Conservation (phyloP, 352 stramenopile species). For the Phytophthora cajani region DNA sequence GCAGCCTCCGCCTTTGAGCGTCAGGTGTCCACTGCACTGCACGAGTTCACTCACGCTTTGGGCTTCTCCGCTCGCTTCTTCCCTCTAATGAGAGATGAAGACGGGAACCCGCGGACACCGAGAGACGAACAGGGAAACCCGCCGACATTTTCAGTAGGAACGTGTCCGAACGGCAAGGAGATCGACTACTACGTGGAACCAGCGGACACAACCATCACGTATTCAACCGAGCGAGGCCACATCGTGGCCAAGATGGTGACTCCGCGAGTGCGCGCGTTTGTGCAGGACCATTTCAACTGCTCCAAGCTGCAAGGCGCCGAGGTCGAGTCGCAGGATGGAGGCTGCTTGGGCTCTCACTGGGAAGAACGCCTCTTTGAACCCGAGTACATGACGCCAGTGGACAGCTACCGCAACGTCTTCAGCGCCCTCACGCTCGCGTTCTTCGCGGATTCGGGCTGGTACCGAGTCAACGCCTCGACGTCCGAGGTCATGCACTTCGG, state of each 20-base stretch:
- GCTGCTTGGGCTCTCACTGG: constrained; percentile 78
- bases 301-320: constrained; percentile 58
- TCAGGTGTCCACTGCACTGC: constrained; percentile 67
- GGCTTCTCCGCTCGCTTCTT: constrained; percentile 78
- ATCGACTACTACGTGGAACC: constrained; percentile 49
- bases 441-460: constrained; percentile 83
- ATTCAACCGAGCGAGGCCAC: constrained; percentile 53
- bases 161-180: constrained; percentile 62
- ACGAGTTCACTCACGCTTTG: constrained; percentile 80
- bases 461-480: constrained; percentile 57
- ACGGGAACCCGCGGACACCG: constrained; percentile 65
- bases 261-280: constrained; percentile 54
- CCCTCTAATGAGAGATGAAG: constrained; percentile 64
- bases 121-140: constrained; percentile 54
- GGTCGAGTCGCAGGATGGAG: constrained; percentile 79
- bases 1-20: constrained; percentile 49
- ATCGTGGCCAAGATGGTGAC: constrained; percentile 68
- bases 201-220: constrained; percentile 54
- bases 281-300: constrained; percentile 70
- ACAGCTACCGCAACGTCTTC: constrained; percentile 69
- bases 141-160: constrained; percentile 19
- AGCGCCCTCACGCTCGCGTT: constrained; percentile 74
- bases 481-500: constrained; percentile 66
- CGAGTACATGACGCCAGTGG: constrained; percentile 77
- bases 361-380: constrained; percentile 81